Evolutionary conservation across 257 asterid genomes (phyloP).

Genomic region (Buddleja alternifolia): DNA sequence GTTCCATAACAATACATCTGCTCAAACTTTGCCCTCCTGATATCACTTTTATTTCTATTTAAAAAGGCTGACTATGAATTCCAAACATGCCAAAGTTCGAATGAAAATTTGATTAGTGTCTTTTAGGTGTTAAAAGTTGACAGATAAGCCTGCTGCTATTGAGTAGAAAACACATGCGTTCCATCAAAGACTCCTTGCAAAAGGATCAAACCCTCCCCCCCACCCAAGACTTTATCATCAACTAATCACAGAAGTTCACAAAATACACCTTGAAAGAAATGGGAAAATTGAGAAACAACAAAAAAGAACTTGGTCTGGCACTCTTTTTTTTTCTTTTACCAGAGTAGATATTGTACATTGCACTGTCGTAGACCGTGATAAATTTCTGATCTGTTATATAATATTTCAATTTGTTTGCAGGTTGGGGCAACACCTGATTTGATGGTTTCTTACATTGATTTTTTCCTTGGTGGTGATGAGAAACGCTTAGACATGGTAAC

Average conservation of each 20-base stretch:
- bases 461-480: conserved; percentile 98
- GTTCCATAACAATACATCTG: too few relatives aligned
- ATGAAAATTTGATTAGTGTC: background rate
- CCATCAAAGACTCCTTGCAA: background rate
- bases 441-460: conserved; percentile 91
- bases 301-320: background rate
- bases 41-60: background rate
- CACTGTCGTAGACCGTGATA: conserved; percentile 1
- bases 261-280: background rate
- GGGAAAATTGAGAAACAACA: background rate
- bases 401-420: conserved; percentile 47
- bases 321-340: conserved; percentile 5
- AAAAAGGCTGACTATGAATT: background rate
- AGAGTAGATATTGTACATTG: background rate
- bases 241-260: background rate
- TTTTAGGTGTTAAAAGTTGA: background rate
- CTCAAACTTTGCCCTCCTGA: background rate
- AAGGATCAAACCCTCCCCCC: background rate
- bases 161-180: conserved; percentile 5
- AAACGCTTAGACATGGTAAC: conserved; percentile 85
- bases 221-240: background rate
- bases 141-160: background rate
- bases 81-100: conserved; percentile 10
- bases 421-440: conserved; percentile 98
- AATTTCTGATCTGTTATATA: conserved; percentile 22